phyloP scores from a whole-genome alignment of 768 basidiomycete genomes.

The Pholiota microspora region DNA sequence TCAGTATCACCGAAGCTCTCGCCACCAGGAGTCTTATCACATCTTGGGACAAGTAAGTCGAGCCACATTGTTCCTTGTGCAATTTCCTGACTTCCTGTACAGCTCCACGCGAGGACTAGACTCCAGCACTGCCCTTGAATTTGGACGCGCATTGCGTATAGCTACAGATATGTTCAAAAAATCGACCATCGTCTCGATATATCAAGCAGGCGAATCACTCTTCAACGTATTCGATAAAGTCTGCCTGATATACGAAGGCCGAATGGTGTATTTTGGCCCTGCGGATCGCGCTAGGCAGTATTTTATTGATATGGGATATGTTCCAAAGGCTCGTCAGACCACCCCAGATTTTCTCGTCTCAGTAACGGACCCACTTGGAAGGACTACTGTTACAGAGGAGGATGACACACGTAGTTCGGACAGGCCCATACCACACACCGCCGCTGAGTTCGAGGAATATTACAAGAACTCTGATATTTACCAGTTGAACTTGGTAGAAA shows the following conservation, averaged over 20 bases:
- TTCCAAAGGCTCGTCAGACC: conserved; percentile 58
- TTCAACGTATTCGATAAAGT: conserved; percentile 69
- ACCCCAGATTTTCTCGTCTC: conserved; percentile 63
- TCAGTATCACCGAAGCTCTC: conserved; percentile 50
- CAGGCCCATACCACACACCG: conserved; percentile 36
- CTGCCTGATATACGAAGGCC: conserved; percentile 73
- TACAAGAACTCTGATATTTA: conserved; percentile 24
- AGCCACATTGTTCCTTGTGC: background rate
- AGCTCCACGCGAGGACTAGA: conserved; percentile 69
- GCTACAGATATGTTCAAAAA: conserved; percentile 53
- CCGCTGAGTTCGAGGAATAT: conserved; percentile 46
- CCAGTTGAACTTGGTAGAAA: conserved; percentile 32
- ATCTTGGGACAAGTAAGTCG: conserved; percentile 74
- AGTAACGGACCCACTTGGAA: conserved; percentile 58
- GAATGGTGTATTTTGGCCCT: conserved; percentile 76
- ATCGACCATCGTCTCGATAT: conserved; percentile 76
- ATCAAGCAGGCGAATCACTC: conserved; percentile 77
- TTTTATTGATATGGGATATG: conserved; percentile 69
- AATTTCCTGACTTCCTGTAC: conserved; percentile 10
- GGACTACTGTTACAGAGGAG: conserved; percentile 30
- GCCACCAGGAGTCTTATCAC: conserved; percentile 60
- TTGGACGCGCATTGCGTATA: conserved; percentile 62
- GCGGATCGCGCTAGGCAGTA: conserved; percentile 64
- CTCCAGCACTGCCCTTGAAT: conserved; percentile 73
- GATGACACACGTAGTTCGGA: conserved; percentile 5